Evolutionary conservation across 1,139 yeast species (phyloP).

Genomic region (Yamadazyma conglobata): DNA sequence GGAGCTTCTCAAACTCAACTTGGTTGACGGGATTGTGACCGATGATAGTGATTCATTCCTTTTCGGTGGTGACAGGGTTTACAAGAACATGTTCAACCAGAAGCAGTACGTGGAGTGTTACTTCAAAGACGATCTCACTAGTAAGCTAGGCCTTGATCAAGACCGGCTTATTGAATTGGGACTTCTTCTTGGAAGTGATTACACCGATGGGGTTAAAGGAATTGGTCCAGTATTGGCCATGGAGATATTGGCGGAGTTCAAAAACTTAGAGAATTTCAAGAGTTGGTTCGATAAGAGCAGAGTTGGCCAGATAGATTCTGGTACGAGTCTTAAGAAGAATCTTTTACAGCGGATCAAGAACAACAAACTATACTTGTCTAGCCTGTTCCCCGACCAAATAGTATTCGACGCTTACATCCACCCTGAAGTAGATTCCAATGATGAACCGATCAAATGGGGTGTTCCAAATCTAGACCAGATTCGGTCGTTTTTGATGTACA

Average conservation of each 20-base stretch:
- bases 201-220: slow-evolving; percentile 87
- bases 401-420: slow-evolving; percentile 69
- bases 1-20: slow-evolving; percentile 54
- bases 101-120: slow-evolving; percentile 90
- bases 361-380: slow-evolving; percentile 61
- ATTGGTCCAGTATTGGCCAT: slow-evolving; percentile 91
- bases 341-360: slow-evolving; percentile 54
- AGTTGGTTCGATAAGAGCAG: slow-evolving; percentile 38
- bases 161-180: slow-evolving; percentile 73
- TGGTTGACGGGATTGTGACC: slow-evolving; percentile 94
- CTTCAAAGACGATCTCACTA: slow-evolving; percentile 53
- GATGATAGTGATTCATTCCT: slow-evolving; percentile 97
- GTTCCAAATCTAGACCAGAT: slow-evolving; percentile 79
- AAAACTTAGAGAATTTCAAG: slow-evolving; percentile 32
- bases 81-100: slow-evolving; percentile 93
- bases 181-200: slow-evolving; percentile 83
- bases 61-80: slow-evolving; percentile 83
- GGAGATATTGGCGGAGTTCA: slow-evolving; percentile 91
- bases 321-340: slow-evolving; percentile 36
- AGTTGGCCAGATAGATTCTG: slow-evolving; percentile 16
- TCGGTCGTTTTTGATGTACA: slow-evolving; percentile 61
- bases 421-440: slow-evolving; percentile 84
- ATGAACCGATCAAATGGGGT: slow-evolving; percentile 85
- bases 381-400: slow-evolving; percentile 64
- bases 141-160: slow-evolving; percentile 64